These are phyloP conservation scores for Lineolata rhizophorae DNA, from an alignment of 495 filamentous ascomycete species.

Conservation along the genomic window DNA sequence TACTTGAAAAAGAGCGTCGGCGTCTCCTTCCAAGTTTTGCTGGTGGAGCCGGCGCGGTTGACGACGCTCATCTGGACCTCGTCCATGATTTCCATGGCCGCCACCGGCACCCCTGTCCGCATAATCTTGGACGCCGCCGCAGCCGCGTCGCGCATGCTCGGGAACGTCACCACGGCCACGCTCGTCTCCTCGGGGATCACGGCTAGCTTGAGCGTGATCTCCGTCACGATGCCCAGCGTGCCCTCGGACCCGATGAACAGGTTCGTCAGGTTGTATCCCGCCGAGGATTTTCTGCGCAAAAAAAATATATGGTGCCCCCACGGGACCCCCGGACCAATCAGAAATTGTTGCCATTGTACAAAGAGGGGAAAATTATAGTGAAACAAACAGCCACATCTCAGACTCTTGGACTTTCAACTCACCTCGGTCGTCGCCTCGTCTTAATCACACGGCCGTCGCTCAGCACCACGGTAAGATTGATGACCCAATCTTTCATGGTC, in stretches of 20 bases:
- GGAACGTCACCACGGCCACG: conserved; percentile 58
- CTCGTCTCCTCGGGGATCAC: conserved; percentile 49
- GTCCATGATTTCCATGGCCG: conserved; percentile 67
- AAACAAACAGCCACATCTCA: neutral
- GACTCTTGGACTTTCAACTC: neutral
- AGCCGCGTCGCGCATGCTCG: conserved; percentile 49
- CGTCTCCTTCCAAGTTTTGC: conserved; percentile 47
- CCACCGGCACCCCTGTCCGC: conserved; percentile 49
- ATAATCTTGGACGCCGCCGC: conserved; percentile 47
- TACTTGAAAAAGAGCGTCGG: conserved; percentile 68
- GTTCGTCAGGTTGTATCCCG: conserved; percentile 59
- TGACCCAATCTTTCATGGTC: conserved; percentile 75
- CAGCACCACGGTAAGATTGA: conserved; percentile 59
- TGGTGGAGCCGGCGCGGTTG: conserved; percentile 47
- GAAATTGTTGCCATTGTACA: too few relatives aligned
- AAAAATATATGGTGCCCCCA: too few relatives aligned
- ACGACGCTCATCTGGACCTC: conserved; percentile 65
- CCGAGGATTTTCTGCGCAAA: conserved; percentile 36
- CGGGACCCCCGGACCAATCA: too few relatives aligned
- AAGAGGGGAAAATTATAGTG: too few relatives aligned
- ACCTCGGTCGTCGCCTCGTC: conserved; percentile 42
- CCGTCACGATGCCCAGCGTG: conserved; percentile 57
- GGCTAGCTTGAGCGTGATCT: conserved; percentile 53
- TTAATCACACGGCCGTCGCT: conserved; percentile 64
- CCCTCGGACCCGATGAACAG: conserved; percentile 63